These are phyloP conservation scores for Coemansia guatemalensis DNA, from an alignment of 192 early-diverging fungal genomes.

Conservation along the genomic window DNA sequence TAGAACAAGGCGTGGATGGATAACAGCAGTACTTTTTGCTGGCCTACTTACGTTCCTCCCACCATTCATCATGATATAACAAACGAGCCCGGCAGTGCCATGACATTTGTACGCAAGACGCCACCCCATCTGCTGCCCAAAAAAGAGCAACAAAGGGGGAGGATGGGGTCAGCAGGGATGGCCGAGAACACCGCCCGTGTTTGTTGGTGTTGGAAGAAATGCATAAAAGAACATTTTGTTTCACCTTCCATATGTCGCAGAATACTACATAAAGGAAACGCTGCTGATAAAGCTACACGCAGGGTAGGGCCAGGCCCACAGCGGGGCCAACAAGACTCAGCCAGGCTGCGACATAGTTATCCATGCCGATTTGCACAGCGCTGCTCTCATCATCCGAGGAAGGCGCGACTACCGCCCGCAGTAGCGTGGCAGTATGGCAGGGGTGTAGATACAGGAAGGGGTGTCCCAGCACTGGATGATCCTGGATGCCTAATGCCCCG, in stretches of 20 bases:
- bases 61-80: neutral
- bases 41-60: no score
- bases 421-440: constrained; percentile 47
- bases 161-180: no score
- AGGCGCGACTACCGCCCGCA: constrained; percentile 20
- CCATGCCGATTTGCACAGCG: constrained; percentile 2
- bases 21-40: no score
- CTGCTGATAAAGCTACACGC: neutral
- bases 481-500: constrained; percentile 48
- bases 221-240: neutral
- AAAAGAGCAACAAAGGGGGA: neutral
- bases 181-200: neutral
- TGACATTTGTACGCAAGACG: neutral
- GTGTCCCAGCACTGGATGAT: constrained; percentile 35
- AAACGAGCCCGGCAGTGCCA: neutral
- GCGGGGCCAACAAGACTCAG: constrained; percentile 39
- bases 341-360: constrained; percentile 39
- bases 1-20: no score
- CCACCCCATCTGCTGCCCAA: neutral
- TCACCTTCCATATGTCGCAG: neutral
- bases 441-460: constrained; percentile 50
- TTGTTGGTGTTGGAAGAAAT: neutral
- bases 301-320: constrained; percentile 35
- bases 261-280: neutral
- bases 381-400: neutral